Evolutionary conservation across 1,284 basidiomycete genomes (phyloP).

Genomic region (Volvariella surrecta): DNA sequence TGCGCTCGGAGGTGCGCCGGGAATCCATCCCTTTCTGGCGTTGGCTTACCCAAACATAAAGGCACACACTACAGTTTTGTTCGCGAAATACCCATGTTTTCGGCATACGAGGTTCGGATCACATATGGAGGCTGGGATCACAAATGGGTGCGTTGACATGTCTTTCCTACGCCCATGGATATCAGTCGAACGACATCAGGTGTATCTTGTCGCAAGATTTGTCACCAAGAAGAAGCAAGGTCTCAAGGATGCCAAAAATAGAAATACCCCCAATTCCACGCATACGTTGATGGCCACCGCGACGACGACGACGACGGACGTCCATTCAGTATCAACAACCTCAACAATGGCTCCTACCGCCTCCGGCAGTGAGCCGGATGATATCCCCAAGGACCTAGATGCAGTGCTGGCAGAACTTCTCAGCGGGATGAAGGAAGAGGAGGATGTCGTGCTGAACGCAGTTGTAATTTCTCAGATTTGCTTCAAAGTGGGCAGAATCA

Average conservation of each 20-base stretch:
- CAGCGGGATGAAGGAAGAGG: slow-evolving; percentile 15
- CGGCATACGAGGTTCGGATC: slow-evolving; percentile 63
- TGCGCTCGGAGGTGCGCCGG: slow-evolving; percentile 50
- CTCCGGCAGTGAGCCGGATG: slow-evolving; percentile 1
- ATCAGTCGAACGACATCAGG: slow-evolving; percentile 23
- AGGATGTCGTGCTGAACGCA: slow-evolving; percentile 59
- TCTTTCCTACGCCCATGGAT: slow-evolving; percentile 1
- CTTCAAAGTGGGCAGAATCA: slow-evolving; percentile 71
- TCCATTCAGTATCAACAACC: slow-evolving; percentile 14
- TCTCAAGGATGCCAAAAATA: slow-evolving; percentile 26
- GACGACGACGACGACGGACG: slow-evolving; percentile 8
- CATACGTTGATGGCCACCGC: slow-evolving; percentile 11
- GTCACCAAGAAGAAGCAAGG: slow-evolving; percentile 38
- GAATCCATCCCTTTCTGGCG: not conserved
- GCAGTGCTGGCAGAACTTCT: slow-evolving; percentile 26
- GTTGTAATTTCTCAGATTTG: slow-evolving; percentile 61
- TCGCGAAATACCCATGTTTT: slow-evolving; percentile 71
- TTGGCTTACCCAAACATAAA: slow-evolving; percentile 15
- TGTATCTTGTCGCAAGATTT: slow-evolving; percentile 59
- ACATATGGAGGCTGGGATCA: slow-evolving; percentile 68
- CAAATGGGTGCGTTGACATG: slow-evolving; percentile 81
- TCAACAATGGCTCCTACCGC: slow-evolving; percentile 8
- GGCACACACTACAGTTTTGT: slow-evolving; percentile 70
- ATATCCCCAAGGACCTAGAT: slow-evolving; percentile 22
- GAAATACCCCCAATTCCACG: no score